phyloP scores from a whole-genome alignment of 2,329 filamentous ascomycete species.

The Coniochaeta hoffmannii region DNA sequence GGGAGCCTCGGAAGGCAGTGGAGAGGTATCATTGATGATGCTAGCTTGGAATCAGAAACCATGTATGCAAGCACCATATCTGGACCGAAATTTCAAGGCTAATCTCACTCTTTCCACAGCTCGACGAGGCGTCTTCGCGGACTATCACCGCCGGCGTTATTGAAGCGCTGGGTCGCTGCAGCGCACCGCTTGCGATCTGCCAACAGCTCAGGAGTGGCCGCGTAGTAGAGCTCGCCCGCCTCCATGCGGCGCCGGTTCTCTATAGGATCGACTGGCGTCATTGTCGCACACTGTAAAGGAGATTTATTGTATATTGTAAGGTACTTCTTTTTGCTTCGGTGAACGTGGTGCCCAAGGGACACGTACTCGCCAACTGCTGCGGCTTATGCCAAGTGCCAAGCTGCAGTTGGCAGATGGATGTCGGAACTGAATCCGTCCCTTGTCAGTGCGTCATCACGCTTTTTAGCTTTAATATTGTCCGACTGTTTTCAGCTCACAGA shows the following conservation, averaged over 20 bases:
- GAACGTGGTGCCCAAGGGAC: no score
- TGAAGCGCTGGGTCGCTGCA: constrained; percentile 55
- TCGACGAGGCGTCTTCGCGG: constrained; percentile 55
- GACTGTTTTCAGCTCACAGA: not conserved
- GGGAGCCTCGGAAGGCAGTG: constrained; percentile 51
- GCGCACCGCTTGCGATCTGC: constrained; percentile 57
- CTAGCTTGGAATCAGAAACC: constrained; percentile 29
- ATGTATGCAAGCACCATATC: not conserved
- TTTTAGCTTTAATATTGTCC: not conserved
- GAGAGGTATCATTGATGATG: constrained; percentile 52
- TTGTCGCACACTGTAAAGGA: no score
- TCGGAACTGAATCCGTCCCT: not conserved
- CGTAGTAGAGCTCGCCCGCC: constrained; percentile 64
- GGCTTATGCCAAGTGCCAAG: not conserved
- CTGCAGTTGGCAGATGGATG: not conserved
- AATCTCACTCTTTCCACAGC: constrained; percentile 63
- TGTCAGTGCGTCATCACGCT: not conserved
- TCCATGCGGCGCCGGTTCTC: constrained; percentile 52
- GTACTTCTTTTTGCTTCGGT: no score
- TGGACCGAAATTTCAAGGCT: not conserved
- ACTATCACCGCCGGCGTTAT: constrained; percentile 47
- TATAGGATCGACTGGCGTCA: constrained; percentile 25
- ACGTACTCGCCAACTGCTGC: not conserved
- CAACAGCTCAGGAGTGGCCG: constrained; percentile 62
- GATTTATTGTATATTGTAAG: no score